Base-by-base conservation (phyloP, 345 rosid genomes). In the Lenwebbia sp. region DNA sequence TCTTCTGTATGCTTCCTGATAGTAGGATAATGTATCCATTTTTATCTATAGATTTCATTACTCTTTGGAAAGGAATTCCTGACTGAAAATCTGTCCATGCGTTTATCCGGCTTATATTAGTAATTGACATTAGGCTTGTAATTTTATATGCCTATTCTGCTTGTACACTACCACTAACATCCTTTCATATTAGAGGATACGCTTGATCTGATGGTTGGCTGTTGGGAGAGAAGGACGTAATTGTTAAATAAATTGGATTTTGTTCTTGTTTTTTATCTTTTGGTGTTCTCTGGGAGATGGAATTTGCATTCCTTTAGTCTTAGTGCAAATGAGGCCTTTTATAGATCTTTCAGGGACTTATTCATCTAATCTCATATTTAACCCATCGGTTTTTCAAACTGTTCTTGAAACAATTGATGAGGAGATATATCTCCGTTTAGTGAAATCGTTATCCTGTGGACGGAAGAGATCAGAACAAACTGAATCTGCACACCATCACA, bases 401-500 rank as follows among this genome's bases (percentile, higher is more conserved):
- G 44, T 65, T 33, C 7, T 65, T 65, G 44, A 65, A 33, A 33
- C 76, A 30, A 33, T 65, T 65, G 44, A 65, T 65, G 76, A 0
- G 44, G 44, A 1, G 13, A 33, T 65, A 7, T 65, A 65, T 65
- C 41, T 30, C 7, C 17, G 17, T 65, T 0, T 65, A 30, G 41
- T 14, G 76, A 65, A 65, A 19, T 70, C 26, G 0, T 37, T 37
- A 25, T 70, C 26, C 25, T 70, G 47, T 70, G 47, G 7, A 70
- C 19, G 47, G 78, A 33, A 70, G 0, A 33, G 78, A 37, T 37
- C 26, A 4, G 7, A 70, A 41, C 81, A 19, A 9, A 7, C 81
- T 0, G 4, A 37, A 70, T 70, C 81, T 70, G 47, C 47, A 37
- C 14, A 70, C 23, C 2, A 0, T 33, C 25, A 1, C 81, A 19